Base-by-base conservation (phyloP, 768 basidiomycete genomes). In the Russula sp. region DNA sequence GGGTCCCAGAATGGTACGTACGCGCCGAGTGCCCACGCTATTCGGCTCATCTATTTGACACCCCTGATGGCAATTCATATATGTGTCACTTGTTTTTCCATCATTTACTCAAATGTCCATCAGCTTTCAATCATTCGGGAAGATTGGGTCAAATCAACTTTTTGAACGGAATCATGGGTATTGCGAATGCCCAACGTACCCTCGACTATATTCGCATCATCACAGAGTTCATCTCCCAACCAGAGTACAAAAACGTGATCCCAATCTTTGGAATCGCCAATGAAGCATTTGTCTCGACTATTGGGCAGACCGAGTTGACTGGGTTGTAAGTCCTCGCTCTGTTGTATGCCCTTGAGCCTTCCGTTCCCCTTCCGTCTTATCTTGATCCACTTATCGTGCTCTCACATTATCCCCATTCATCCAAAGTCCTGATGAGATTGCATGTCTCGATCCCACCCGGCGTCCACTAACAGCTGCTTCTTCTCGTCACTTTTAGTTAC, bases 101-200 rank as follows among this genome's bases (percentile, higher is more conserved):
- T 39, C 57, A 3, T 18, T 47, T 56, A n/a, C 32, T 50, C 44
- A 54, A 34, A 35, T 53, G 49, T 22, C 18, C 8, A 56, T 67
- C 66, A 80, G 82, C 79, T 37, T 81, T 77, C 66, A 85, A 85
- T 65, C 82, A 87, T 69, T 84, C 76, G 70, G 84, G 86, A 76
- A 85, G 76, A 67, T 49, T 68, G 9, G 90, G 89, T 5, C 73
- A 76, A 18, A 73, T 90, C 70, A 89, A 91, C 70, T 82, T 86
- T 62, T 63, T 89, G 64, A 74, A 79, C 59, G 87, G 88, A 6
- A 84, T 85, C 60, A 94, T 94, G 93, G 94, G 94, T 13, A 68
- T 93, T 50, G 91, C 91, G 53, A 96, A 95, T 71, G 94, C 90
- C 8, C 82, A 95, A 73, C 81, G 93, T 37, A 82, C 88, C 32